These are phyloP conservation scores for Coniferiporia sulphurascens DNA, from an alignment of 1,284 basidiomycete genomes.

Conservation along the genomic window DNA sequence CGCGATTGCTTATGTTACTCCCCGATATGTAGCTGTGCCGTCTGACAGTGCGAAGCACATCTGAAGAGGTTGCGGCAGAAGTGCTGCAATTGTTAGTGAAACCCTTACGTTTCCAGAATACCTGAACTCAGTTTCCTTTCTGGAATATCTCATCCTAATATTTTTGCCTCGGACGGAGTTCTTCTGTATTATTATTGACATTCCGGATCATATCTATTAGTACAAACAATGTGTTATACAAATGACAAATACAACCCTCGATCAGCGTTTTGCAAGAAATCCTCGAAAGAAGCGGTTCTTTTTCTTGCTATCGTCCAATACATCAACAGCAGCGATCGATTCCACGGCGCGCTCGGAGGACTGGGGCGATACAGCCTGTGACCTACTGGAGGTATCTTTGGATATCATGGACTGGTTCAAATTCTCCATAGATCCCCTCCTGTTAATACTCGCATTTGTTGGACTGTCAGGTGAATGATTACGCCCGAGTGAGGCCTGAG, in stretches of 20 bases:
- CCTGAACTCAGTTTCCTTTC: background rate
- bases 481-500: background rate
- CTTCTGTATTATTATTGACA: slow-evolving; percentile 1
- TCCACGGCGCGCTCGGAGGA: background rate
- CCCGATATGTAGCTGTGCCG: slow-evolving; percentile 70
- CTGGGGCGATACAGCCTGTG: background rate
- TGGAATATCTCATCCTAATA: background rate
- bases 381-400: background rate
- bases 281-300: slow-evolving; percentile 7
- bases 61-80: slow-evolving; percentile 84
- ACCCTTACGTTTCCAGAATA: slow-evolving; percentile 31
- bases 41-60: slow-evolving; percentile 92
- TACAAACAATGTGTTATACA: slow-evolving; percentile 5
- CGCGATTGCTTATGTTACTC: slow-evolving; percentile 3
- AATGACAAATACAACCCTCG: background rate
- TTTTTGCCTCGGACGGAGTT: background rate
- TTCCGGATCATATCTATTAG: background rate
- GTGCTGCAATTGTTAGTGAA: slow-evolving; percentile 67
- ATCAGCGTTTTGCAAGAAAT: slow-evolving; percentile 7
- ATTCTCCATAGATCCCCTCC: background rate
- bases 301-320: slow-evolving; percentile 7
- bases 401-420: background rate
- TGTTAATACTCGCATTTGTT: slow-evolving; percentile 12
- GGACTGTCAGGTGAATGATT: background rate
- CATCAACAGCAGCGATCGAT: background rate